These are phyloP conservation scores for Vigna angularis DNA, from an alignment of 306 rosid genomes.

Conservation along the genomic window DNA sequence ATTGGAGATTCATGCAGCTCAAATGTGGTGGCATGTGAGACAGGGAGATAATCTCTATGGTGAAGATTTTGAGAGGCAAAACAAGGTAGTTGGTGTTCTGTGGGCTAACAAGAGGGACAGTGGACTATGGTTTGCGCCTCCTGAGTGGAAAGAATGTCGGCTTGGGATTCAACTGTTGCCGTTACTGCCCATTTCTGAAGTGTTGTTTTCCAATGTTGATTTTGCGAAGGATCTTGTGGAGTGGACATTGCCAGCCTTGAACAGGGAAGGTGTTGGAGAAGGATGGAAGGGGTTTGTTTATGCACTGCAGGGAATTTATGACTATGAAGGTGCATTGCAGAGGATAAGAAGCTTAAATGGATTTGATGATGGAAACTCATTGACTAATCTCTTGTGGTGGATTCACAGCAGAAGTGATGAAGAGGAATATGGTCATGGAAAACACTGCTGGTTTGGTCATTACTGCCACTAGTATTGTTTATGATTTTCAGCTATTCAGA, in stretches of 20 bases:
- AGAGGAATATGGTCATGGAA: constrained; percentile 45
- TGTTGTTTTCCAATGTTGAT: constrained; percentile 47
- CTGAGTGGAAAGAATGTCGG: constrained; percentile 81
- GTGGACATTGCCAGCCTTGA: constrained; percentile 80
- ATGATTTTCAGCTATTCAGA: constrained; percentile 21
- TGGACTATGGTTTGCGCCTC: constrained; percentile 84
- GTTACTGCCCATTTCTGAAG: constrained; percentile 52
- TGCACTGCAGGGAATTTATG: constrained; percentile 75
- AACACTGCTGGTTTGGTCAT: constrained; percentile 51
- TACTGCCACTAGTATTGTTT: constrained; percentile 45
- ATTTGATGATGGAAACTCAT: constrained; percentile 78
- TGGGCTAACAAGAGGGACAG: constrained; percentile 90
- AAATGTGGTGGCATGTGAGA: constrained; percentile 87
- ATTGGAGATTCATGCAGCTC: constrained; percentile 78
- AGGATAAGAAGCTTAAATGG: constrained; percentile 62
- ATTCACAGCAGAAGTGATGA: constrained; percentile 69
- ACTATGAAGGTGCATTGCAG: constrained; percentile 56
- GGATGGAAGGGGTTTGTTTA: constrained; percentile 85
- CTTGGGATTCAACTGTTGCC: constrained; percentile 87
- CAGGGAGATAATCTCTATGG: constrained; percentile 58
- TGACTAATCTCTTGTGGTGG: constrained; percentile 90
- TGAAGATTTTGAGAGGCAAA: constrained; percentile 58
- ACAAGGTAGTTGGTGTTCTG: constrained; percentile 79
- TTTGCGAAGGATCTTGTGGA: constrained; percentile 72
- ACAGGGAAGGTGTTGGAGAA: constrained; percentile 68